phyloP scores from a whole-genome alignment of 2,329 filamentous ascomycete species.

The Sarocladium brachiariae region DNA sequence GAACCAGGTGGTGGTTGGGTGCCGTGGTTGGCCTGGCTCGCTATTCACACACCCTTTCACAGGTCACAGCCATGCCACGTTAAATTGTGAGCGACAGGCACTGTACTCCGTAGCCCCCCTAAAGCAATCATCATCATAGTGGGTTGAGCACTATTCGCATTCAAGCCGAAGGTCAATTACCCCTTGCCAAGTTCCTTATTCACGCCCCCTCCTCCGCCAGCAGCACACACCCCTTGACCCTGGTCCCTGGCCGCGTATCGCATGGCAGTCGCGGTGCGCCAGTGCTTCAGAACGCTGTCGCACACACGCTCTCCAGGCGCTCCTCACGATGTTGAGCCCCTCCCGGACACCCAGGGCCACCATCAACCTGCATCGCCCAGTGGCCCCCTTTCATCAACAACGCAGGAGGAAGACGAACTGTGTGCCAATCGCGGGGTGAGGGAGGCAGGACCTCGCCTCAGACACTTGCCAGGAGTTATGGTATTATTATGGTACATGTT shows the following conservation, averaged over 20 bases:
- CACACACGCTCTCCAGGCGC: neutral
- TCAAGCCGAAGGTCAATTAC: too few species aligned
- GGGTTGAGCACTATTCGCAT: too few species aligned
- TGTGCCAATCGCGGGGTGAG: conserved; percentile 8
- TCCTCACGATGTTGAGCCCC: too few species aligned
- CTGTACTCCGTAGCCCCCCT: too few species aligned
- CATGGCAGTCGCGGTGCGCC: conserved; percentile 4
- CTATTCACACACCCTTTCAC: too few species aligned
- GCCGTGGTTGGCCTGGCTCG: too few species aligned
- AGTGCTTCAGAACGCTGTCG: conserved; percentile 7
- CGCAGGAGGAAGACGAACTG: neutral
- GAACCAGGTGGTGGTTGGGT: too few species aligned
- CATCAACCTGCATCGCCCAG: conserved; percentile 4
- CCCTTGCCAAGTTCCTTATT: too few species aligned
- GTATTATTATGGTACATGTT: neutral
- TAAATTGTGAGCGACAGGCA: too few species aligned
- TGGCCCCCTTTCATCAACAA: conserved; percentile 7
- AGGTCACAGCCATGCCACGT: too few species aligned
- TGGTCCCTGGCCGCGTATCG: conserved; percentile 6
- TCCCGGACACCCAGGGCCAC: neutral
- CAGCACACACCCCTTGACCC: neutral
- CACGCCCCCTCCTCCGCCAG: neutral
- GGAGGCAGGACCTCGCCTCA: neutral
- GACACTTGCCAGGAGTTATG: neutral
- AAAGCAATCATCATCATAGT: too few species aligned